phyloP scores from a whole-genome alignment of 306 rosid species.

The Fragaria nilgerrensis region DNA sequence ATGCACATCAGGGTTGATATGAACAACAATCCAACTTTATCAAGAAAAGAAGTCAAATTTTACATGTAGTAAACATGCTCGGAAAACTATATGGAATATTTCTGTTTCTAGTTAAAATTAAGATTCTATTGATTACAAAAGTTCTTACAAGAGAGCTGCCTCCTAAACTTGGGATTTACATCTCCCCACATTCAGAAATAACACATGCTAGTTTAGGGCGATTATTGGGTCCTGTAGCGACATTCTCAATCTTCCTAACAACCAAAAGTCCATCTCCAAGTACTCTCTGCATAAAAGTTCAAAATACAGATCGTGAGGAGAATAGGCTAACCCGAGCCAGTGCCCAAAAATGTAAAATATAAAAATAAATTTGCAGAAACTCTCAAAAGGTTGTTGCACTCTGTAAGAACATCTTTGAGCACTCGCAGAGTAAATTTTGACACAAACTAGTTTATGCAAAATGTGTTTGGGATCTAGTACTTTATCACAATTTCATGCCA shows the following conservation, averaged over 20 bases:
- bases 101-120: not conserved
- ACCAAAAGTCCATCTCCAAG: slow-evolving; percentile 99
- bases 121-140: not conserved
- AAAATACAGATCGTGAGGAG: not conserved
- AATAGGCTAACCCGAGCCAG: not conserved
- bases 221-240: slow-evolving; percentile 90
- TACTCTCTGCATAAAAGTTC: slow-evolving; percentile 63
- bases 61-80: not conserved
- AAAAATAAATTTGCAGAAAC: not conserved
- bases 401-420: not conserved
- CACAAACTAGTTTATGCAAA: not conserved
- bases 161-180: slow-evolving; percentile 41
- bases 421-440: not conserved
- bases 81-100: not conserved
- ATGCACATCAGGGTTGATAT: not conserved
- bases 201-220: slow-evolving; percentile 81
- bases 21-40: not conserved
- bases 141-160: not conserved
- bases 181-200: slow-evolving; percentile 94
- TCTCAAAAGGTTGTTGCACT: not conserved
- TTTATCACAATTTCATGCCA: not conserved
- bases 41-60: not conserved
- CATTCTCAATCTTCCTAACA: slow-evolving; percentile 94
- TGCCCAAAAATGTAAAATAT: not conserved
- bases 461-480: not conserved